Evolutionary conservation across 352 stramenopile species (phyloP).

Genomic region (Pythium sp.): DNA sequence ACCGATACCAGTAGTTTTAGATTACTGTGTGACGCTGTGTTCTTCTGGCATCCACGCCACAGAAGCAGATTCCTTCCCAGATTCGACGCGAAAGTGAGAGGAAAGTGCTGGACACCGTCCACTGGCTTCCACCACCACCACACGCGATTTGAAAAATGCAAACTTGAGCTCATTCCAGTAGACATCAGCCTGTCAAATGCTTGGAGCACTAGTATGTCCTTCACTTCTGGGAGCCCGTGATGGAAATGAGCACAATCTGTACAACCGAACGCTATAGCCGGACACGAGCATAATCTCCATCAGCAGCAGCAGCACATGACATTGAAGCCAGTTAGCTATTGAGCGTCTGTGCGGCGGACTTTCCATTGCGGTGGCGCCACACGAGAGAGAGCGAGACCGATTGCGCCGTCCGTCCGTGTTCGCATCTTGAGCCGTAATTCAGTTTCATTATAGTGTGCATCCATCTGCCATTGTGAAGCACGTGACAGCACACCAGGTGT

Average conservation of each 20-base stretch:
- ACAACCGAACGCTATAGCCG: too few species aligned
- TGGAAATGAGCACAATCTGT: not conserved
- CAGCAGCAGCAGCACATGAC: too few species aligned
- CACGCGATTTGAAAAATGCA: not conserved
- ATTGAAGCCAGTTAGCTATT: too few species aligned
- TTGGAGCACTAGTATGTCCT: not conserved
- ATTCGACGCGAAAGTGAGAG: not conserved
- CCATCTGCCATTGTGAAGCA: not conserved
- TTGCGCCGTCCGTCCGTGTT: not conserved
- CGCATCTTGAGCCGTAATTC: not conserved
- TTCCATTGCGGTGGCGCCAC: not conserved
- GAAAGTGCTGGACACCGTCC: not conserved
- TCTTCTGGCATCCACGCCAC: too few species aligned
- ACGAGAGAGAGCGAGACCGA: not conserved
- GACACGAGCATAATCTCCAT: too few species aligned
- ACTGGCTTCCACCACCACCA: too few species aligned
- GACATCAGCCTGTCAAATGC: not conserved
- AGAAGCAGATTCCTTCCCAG: not conserved
- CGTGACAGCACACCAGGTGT: not conserved
- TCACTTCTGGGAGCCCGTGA: too few species aligned
- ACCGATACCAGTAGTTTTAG: too few species aligned
- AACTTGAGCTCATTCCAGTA: not conserved
- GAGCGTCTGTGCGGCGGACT: not conserved
- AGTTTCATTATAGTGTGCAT: not conserved
- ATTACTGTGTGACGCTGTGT: too few species aligned